phyloP scores from a whole-genome alignment of 805 yeast genomes.

The Candida alai region DNA sequence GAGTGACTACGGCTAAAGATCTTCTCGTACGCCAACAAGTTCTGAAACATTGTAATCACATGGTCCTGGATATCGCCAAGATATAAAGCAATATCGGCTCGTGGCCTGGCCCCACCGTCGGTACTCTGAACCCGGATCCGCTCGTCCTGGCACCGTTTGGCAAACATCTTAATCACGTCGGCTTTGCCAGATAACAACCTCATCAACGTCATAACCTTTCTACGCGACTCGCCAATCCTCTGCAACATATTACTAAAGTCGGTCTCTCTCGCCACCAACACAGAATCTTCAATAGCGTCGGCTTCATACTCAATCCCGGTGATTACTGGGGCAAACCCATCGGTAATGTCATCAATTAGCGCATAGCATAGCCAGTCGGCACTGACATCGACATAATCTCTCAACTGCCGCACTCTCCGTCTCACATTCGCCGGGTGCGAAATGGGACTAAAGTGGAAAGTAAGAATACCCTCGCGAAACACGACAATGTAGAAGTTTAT shows the following conservation, averaged over 20 bases:
- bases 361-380: slow-evolving; percentile 86
- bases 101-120: slow-evolving; percentile 48
- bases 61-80: slow-evolving; percentile 97
- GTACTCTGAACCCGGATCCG: slow-evolving; percentile 19
- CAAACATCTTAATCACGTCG: slow-evolving; percentile 93
- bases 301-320: slow-evolving; percentile 77
- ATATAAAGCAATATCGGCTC: slow-evolving; percentile 88
- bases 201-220: slow-evolving; percentile 90
- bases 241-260: slow-evolving; percentile 76
- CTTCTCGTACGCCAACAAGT: slow-evolving; percentile 84
- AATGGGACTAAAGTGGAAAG: slow-evolving; percentile 59
- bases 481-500: slow-evolving; percentile 69
- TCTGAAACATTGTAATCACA: slow-evolving; percentile 95
- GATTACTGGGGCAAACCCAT: slow-evolving; percentile 79
- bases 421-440: slow-evolving; percentile 66
- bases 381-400: slow-evolving; percentile 73
- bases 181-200: slow-evolving; percentile 89
- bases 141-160: slow-evolving; percentile 87
- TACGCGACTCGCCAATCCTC: slow-evolving; percentile 83
- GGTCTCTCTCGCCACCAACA: slow-evolving; percentile 70
- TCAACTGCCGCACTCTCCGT: slow-evolving; percentile 74
- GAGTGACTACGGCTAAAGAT: slow-evolving; percentile 89
- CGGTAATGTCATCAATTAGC: slow-evolving; percentile 77
- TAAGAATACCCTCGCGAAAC: slow-evolving; percentile 54
- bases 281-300: slow-evolving; percentile 80